Conservation (phyloP, 2,329 filamentous ascomycete genomes). For the Pseudogymnoascus sp. region DNA sequence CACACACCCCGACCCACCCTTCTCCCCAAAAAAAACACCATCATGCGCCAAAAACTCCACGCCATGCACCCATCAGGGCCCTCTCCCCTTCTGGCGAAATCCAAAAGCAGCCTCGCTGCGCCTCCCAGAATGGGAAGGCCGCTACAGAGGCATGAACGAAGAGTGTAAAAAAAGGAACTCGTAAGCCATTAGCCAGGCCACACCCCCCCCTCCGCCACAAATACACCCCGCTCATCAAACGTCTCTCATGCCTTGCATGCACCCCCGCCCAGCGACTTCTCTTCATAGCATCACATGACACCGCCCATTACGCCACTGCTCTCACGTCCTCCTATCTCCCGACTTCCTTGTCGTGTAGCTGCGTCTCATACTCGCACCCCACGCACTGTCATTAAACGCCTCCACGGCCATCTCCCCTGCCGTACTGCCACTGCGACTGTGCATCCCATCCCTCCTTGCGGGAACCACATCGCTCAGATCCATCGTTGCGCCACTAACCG, state of each 20-base stretch:
- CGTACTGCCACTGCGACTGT: constrained; percentile 58
- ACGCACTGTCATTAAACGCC: constrained; percentile 81
- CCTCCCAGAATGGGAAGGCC: background rate
- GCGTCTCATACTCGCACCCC: constrained; percentile 86
- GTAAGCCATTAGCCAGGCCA: background rate
- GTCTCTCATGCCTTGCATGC: background rate
- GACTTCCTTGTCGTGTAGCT: constrained; percentile 67
- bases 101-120: constrained; percentile 4
- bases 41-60: constrained; percentile 7
- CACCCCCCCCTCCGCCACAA: background rate
- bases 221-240: constrained; percentile 1
- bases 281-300: background rate
- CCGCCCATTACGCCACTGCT: background rate
- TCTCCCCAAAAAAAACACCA: background rate
- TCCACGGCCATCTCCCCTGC: constrained; percentile 74
- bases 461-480: background rate
- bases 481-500: background rate
- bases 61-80: background rate
- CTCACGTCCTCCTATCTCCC: constrained; percentile 11
- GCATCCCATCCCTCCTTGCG: constrained; percentile 26
- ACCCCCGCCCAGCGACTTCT: background rate
- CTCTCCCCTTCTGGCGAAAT: background rate
- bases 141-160: background rate
- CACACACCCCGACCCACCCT: background rate
- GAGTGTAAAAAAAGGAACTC: background rate